Evolutionary conservation across 2,329 filamentous ascomycete genomes (phyloP), one percentile per base, ranked within the genome.

Genomic region (Fusarium stilboides): DNA sequence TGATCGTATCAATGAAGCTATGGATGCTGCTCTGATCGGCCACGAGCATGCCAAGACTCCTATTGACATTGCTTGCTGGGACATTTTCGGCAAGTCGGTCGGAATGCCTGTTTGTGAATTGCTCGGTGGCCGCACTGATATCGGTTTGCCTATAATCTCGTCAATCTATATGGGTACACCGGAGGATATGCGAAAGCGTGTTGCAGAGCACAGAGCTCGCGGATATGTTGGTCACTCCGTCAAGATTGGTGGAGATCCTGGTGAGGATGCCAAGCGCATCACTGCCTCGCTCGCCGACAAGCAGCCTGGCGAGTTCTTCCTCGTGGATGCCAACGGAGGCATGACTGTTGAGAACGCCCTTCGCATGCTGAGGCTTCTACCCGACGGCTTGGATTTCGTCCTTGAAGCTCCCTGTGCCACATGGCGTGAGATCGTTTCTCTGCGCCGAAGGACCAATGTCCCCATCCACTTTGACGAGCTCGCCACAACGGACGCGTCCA

Each of bases 1-100:
- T 12, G 68, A 72, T 24, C 67, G 68, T 17, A 70, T 71, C 26
- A 69, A 71, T n/a, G 65, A 69, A 26, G 65, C 60, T 8, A 71
- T 72, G 64, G 67, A 69, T 8, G 47, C 37, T 39, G 47, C 64
- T 6, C 40, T 72, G n/a, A 12, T 64, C 17, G 56, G 58, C 17
- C 67, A 72, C 6, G 43, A 52, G 39, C 59, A 72, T 37, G 69
- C 52, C 31, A 71, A 70, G 57, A 57, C 54, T 10, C 58, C 69
- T 5, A 60, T 71, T 7, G 69, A 72, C 19, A 47, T 71, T 46
- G 65, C 65, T 17, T 71, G 69, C 45, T 71, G 66, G 69, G 65
- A 72, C 19, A 53, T 71, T 13, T 51, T 71, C n/a, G 57, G 68
- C 31, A 72, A 69, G 51, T 50, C 60, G 19, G 63, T 68, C 1